These are phyloP conservation scores for Saitozyma podzolica DNA, from an alignment of 768 basidiomycete species.

Conservation along the genomic window DNA sequence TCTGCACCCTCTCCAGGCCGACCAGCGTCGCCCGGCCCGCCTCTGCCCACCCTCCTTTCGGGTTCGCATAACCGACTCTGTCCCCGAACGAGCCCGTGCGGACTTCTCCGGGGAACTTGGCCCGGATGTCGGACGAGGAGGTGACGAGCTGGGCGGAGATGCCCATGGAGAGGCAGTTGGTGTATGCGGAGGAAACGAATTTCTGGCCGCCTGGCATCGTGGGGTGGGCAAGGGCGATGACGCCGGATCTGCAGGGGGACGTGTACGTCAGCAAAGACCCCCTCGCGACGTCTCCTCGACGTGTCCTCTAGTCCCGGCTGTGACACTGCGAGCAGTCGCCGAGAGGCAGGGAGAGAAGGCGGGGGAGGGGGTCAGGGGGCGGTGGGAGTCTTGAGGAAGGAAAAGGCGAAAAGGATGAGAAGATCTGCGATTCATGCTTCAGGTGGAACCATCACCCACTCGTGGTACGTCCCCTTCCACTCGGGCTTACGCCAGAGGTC, in stretches of 20 bases:
- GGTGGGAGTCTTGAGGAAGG: background rate
- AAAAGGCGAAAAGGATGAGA: conserved; percentile 37
- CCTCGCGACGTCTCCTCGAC: no score
- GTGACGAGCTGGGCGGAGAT: conserved; percentile 1
- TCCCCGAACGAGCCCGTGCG: conserved; percentile 38
- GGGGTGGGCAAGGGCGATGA: conserved; percentile 60
- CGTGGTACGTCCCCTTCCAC: conserved; percentile 65
- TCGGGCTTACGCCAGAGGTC: conserved; percentile 66
- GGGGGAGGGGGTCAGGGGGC: background rate
- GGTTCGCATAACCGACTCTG: conserved; percentile 66
- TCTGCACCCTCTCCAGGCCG: conserved; percentile 61
- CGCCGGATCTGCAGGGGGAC: conserved; percentile 62
- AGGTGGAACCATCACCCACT: conserved; percentile 56
- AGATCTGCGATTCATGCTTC: no score
- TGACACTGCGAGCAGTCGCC: background rate
- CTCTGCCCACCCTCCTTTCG: conserved; percentile 80
- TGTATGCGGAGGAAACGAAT: conserved; percentile 62
- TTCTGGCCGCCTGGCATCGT: conserved; percentile 41
- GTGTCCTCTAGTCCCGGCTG: background rate
- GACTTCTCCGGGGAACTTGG: conserved; percentile 37
- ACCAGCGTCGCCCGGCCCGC: conserved; percentile 66
- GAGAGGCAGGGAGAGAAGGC: no score
- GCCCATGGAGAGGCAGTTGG: conserved; percentile 61
- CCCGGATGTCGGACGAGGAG: background rate
- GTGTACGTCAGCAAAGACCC: no score